A percentile compares a stretch with the other conserved stretches of the same genome.
Conservation (phyloP, 2,329 filamentous ascomycete species). For the Cladosporium cucumerinum region DNA sequence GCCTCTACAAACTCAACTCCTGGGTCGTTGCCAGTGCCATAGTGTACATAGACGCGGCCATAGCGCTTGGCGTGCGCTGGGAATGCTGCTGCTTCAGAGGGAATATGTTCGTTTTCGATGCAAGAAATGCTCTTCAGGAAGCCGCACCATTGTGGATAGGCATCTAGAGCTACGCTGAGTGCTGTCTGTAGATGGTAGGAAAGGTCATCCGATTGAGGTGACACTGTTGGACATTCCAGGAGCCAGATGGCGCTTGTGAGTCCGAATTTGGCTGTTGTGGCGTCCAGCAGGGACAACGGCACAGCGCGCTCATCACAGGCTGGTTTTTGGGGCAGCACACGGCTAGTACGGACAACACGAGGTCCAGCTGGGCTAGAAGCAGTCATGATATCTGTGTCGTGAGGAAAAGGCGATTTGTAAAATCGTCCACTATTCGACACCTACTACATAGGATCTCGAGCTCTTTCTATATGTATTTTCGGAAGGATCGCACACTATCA, state of each 20-base stretch:
- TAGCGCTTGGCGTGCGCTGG: constrained; percentile 11
- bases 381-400: not conserved
- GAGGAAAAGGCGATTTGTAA: not conserved
- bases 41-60: constrained; percentile 15
- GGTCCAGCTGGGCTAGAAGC: not conserved
- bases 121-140: constrained; percentile 2
- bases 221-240: constrained; percentile 5
- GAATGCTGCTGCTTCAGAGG: constrained; percentile 2
- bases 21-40: constrained; percentile 3
- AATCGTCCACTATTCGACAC: not conserved
- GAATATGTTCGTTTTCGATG: not conserved
- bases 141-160: constrained; percentile 13
- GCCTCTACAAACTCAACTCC: constrained; percentile 10
- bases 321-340: not conserved
- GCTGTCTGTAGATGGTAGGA: constrained; percentile 1
- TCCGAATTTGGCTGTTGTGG: constrained; percentile 15
- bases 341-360: not conserved
- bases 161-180: constrained; percentile 1
- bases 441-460: not conserved
- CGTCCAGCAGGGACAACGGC: constrained; percentile 12
- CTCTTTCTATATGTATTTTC: not conserved
- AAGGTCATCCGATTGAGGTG: not conserved
- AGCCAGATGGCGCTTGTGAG: constrained; percentile 15
- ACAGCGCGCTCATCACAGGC: not conserved
- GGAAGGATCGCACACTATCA: not conserved